A percentile compares a stretch with the other conserved stretches of the same genome.
Conservation (phyloP, 148 eudicot species). For the Heliosperma pusillum region DNA sequence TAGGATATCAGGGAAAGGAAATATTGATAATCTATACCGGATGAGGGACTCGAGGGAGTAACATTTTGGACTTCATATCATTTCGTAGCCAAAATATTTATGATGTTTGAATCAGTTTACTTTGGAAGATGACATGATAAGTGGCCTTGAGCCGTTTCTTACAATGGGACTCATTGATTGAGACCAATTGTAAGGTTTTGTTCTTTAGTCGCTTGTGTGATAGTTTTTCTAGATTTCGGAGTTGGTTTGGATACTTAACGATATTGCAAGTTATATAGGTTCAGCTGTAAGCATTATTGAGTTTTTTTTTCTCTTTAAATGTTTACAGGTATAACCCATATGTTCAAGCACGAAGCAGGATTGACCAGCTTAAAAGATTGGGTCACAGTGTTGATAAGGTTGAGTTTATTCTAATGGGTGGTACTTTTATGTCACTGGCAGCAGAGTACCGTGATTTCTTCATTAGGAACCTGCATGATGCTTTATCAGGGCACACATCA, state of each 20-base stretch:
- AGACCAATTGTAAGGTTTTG: not conserved
- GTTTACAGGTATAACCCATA: conserved; percentile 88
- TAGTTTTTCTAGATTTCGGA: not conserved
- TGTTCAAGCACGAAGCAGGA: conserved; percentile 96
- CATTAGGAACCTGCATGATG: conserved; percentile 94
- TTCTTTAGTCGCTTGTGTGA: not conserved
- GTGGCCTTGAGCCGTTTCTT: not conserved
- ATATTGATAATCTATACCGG: no score
- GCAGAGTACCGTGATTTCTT: conserved; percentile 94
- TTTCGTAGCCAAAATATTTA: no score
- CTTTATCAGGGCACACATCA: conserved; percentile 95
- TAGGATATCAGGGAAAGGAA: no score
- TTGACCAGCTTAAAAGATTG: conserved; percentile 94
- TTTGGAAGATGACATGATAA: no score
- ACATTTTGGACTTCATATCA: no score
- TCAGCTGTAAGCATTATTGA: no score
- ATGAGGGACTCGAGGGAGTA: no score
- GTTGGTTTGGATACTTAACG: not conserved
- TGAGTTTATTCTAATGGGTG: conserved; percentile 98
- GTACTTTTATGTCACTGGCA: conserved; percentile 97
- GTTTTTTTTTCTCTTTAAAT: not conserved
- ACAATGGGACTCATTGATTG: not conserved
- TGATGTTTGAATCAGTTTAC: no score
- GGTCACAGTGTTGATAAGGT: conserved; percentile 99
- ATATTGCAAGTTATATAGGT: no score